phyloP scores from a whole-genome alignment of 257 asterid species.

The Linaria vulgaris region DNA sequence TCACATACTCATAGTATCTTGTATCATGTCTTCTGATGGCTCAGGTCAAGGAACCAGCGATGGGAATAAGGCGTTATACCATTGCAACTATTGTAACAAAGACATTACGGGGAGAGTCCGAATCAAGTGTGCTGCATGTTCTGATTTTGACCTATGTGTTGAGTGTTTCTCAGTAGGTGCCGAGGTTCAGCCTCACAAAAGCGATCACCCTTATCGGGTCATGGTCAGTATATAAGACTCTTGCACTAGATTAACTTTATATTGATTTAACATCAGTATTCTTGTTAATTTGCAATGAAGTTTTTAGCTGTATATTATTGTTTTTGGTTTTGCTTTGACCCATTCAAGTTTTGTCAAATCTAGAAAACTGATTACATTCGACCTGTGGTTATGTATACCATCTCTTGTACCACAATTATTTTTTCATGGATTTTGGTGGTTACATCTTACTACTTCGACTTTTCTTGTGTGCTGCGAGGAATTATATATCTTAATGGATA shows the following conservation, averaged over 20 bases:
- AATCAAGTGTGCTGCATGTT: constrained; percentile 80
- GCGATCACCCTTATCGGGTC: constrained; percentile 73
- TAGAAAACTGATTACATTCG: neutral
- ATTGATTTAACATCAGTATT: neutral
- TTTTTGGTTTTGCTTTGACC: neutral
- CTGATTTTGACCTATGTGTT: constrained; percentile 81
- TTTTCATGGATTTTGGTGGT: neutral
- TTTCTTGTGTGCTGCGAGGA: neutral
- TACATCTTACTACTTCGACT: constrained; percentile 2
- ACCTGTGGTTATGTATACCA: neutral
- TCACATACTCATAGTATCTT: constrained; percentile 8
- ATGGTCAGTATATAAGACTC: constrained; percentile 53
- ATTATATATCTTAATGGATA: constrained; percentile 1
- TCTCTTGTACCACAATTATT: neutral
- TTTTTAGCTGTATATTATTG: neutral
- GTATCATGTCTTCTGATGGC: constrained; percentile 26
- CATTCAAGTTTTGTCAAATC: neutral
- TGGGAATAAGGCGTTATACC: constrained; percentile 76
- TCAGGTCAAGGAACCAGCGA: constrained; percentile 70
- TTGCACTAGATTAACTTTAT: constrained; percentile 2
- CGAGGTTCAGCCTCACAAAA: constrained; percentile 83
- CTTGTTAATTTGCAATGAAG: neutral
- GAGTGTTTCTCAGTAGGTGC: constrained; percentile 92
- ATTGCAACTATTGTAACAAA: constrained; percentile 84
- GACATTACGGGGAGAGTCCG: constrained; percentile 76